A percentile compares a stretch with the other conserved stretches of the same genome.
Conservation (phyloP, 2,329 filamentous ascomycete genomes). For the Parafenestella ontariensis region DNA sequence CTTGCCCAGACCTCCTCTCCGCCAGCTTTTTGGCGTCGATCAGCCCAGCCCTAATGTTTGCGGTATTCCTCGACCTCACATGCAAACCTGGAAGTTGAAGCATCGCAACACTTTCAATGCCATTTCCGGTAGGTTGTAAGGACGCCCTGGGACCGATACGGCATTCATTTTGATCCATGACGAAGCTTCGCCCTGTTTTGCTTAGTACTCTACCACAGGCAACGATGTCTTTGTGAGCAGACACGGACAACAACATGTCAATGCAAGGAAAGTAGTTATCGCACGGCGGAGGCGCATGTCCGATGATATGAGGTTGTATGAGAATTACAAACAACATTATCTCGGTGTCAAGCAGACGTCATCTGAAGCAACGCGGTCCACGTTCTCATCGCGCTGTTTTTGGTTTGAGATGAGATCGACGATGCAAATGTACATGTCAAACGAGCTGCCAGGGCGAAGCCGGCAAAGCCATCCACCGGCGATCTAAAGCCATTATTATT, state of each 20-base stretch:
- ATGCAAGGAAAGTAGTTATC: too few relatives aligned
- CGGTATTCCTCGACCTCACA: background rate
- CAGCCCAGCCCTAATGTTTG: background rate
- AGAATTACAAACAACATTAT: too few relatives aligned
- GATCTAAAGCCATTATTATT: background rate
- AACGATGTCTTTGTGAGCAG: too few relatives aligned
- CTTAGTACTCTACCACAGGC: background rate
- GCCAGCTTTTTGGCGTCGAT: conserved; percentile 1
- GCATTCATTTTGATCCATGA: background rate
- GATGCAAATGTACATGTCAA: background rate
- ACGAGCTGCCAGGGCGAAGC: background rate
- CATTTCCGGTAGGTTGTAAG: too few relatives aligned
- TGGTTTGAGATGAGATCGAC: background rate
- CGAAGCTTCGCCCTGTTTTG: background rate
- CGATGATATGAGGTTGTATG: too few relatives aligned
- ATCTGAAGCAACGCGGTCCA: background rate
- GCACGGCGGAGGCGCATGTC: too few relatives aligned
- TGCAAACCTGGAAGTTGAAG: too few relatives aligned
- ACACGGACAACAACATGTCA: too few relatives aligned
- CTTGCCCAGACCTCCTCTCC: conserved; percentile 21
- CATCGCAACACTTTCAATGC: too few relatives aligned
- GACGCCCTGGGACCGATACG: too few relatives aligned
- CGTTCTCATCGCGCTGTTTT: background rate
- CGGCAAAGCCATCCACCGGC: background rate
- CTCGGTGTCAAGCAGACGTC: background rate